Evolutionary conservation across 2,329 filamentous ascomycete genomes (phyloP), one percentile per base, ranked within the genome.

Genomic region (Dactylellina leptospora): DNA sequence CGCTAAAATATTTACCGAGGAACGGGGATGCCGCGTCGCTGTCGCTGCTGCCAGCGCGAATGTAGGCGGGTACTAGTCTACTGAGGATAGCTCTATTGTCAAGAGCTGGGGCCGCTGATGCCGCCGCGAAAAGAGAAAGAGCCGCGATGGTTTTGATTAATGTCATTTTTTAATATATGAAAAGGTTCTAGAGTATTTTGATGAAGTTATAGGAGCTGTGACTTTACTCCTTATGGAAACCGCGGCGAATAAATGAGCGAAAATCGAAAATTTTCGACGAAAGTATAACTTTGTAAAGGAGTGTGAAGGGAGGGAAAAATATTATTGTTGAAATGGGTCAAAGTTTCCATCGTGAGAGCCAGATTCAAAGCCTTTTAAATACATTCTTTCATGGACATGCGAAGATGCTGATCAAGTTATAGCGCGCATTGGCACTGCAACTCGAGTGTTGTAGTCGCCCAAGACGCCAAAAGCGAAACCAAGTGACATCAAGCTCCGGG

Each of bases 41-140:
- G 10, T 28, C 11, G 3, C 22, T 23, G 23, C 23, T 11, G 16
- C 45, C 45, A 9, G 45, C 45, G 3, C 10, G 20, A 28, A 48
- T 48, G 20, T 27, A 48, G 3, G 28, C 45, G 3, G 45, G 22
- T 25, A 4, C 13, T 8, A 3, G 11, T 1, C 22, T 11, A 11
- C 22, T 13, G n/a, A n/a, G n/a, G 28, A 48, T 3, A 3, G 45
- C 22, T 28, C 45, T 20, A 10, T n/a, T 6, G 11, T 48, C 45
- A 25, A 48, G 45, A 8, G 58, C 38, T 44, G 58, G 58, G 11
- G 47, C 47, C 8, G 47, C 38, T 2, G 45, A 33, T 16, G 45
- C 58, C 16, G 58, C 36, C 10, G 47, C 36, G 18, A 62, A 10
- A 30, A 62, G 36, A 6, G 58, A 62, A 44, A 62, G 36, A 11